Percentiles rank a stretch among this genome's conserved stretches.
These are phyloP conservation scores for Taphrina wiesneri DNA, from an alignment of 1,139 yeast genomes.

Conservation along the genomic window DNA sequence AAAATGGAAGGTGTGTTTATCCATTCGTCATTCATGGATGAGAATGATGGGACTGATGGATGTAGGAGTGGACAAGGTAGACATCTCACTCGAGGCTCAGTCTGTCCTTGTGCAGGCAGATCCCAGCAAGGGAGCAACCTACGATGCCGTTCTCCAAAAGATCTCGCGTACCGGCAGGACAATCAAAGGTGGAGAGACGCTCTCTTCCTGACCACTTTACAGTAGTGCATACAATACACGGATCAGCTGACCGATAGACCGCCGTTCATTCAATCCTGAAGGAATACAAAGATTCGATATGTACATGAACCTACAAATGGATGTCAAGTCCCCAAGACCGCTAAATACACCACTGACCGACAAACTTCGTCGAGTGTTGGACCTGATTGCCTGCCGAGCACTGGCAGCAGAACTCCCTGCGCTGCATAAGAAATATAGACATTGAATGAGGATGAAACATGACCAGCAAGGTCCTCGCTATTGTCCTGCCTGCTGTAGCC, in stretches of 20 bases:
- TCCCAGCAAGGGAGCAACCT: slow-evolving; percentile 51
- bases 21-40: not conserved
- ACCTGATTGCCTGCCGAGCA: too few relatives aligned
- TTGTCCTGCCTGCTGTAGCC: slow-evolving; percentile 1
- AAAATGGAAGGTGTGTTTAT: slow-evolving; percentile 55
- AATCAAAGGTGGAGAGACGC: slow-evolving; percentile 61
- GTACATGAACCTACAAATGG: too few relatives aligned
- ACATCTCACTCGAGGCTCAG: slow-evolving; percentile 77
- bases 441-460: not conserved
- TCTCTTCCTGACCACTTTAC: slow-evolving; percentile 31
- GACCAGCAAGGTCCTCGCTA: not conserved
- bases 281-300: too few relatives aligned
- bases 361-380: too few relatives aligned
- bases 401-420: too few relatives aligned
- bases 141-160: slow-evolving; percentile 73
- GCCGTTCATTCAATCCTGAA: too few relatives aligned
- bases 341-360: too few relatives aligned
- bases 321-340: too few relatives aligned
- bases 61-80: slow-evolving; percentile 62
- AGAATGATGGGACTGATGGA: not conserved
- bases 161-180: slow-evolving; percentile 91
- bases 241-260: too few relatives aligned
- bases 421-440: slow-evolving; percentile 9
- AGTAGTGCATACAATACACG: too few relatives aligned
- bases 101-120: slow-evolving; percentile 74